Percentiles rank a stretch among this genome's conserved stretches.
Conservation (phyloP, 768 basidiomycete genomes). For the Cystobasidiopsis lactophilus region DNA sequence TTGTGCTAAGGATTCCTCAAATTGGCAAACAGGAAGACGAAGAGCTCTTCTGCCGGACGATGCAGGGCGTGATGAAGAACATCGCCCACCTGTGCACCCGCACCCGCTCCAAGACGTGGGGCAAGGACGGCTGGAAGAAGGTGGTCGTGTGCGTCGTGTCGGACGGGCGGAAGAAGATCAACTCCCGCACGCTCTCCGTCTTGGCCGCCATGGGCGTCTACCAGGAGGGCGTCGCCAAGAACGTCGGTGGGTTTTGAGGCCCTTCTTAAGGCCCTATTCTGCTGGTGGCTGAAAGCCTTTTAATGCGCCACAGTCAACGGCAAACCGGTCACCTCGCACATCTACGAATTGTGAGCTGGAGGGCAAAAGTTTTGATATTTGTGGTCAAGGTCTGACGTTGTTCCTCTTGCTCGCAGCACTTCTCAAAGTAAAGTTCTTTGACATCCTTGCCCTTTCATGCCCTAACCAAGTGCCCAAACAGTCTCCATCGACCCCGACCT, state of each 20-base stretch:
- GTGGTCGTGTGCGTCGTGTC: slow-evolving; percentile 26
- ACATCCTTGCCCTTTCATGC: background rate
- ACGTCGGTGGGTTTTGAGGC: slow-evolving; percentile 22
- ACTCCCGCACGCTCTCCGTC: slow-evolving; percentile 43
- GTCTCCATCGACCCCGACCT: slow-evolving; percentile 61
- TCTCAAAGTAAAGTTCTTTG: slow-evolving; percentile 51
- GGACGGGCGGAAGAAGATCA: slow-evolving; percentile 26
- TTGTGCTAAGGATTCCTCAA: background rate
- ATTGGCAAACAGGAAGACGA: slow-evolving; percentile 30
- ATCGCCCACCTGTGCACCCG: slow-evolving; percentile 69
- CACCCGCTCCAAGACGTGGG: slow-evolving; percentile 80
- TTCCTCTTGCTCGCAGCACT: slow-evolving; percentile 31
- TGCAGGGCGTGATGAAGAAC: slow-evolving; percentile 93
- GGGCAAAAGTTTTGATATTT: background rate
- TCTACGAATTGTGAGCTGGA: slow-evolving; percentile 48
- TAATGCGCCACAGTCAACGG: slow-evolving; percentile 35
- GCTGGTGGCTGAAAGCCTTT: too few relatives aligned
- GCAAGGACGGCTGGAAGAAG: slow-evolving; percentile 95
- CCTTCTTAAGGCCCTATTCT: too few relatives aligned
- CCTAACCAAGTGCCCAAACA: slow-evolving; percentile 21
- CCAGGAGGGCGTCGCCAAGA: slow-evolving; percentile 77
- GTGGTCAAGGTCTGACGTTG: background rate
- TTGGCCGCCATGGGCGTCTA: slow-evolving; percentile 85
- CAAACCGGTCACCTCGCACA: slow-evolving; percentile 64
- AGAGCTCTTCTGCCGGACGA: slow-evolving; percentile 64